A percentile compares a stretch with the other conserved stretches of the same genome.
These are phyloP conservation scores for Acanthochlamys bracteata DNA, from an alignment of 106 monocot genomes.

Conservation along the genomic window DNA sequence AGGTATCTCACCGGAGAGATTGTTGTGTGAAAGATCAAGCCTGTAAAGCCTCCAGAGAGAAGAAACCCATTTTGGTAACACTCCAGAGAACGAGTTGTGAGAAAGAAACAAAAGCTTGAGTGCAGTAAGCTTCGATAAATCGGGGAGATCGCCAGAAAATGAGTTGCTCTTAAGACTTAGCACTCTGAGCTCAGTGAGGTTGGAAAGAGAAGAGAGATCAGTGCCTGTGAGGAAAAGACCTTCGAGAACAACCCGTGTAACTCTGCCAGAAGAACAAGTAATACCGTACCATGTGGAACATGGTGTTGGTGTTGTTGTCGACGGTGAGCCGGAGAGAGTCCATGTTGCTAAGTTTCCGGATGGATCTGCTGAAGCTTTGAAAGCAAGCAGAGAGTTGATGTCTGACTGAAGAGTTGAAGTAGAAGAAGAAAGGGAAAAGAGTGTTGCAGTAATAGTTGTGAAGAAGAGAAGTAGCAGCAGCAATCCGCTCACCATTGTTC, in stretches of 20 bases:
- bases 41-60: slow-evolving; percentile 24
- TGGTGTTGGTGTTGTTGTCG: slow-evolving; percentile 4
- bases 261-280: slow-evolving; percentile 39
- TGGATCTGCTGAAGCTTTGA: slow-evolving; percentile 21
- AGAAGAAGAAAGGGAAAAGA: not conserved
- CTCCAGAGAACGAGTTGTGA: slow-evolving; percentile 58
- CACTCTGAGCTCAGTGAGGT: slow-evolving; percentile 43
- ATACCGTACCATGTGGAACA: slow-evolving; percentile 64
- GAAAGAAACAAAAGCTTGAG: slow-evolving; percentile 77
- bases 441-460: not conserved
- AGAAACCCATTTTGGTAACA: slow-evolving; percentile 24
- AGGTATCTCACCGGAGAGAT: slow-evolving; percentile 22
- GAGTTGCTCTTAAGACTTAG: slow-evolving; percentile 70
- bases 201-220: slow-evolving; percentile 12
- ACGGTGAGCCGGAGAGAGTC: slow-evolving; percentile 20
- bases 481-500: too few species aligned
- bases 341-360: slow-evolving; percentile 27
- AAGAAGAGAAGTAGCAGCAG: not conserved
- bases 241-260: slow-evolving; percentile 64
- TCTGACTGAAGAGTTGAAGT: slow-evolving; percentile 16
- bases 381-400: slow-evolving; percentile 23
- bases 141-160: slow-evolving; percentile 40
- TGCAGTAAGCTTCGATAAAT: slow-evolving; percentile 32
- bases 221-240: slow-evolving; percentile 34
- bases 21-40: slow-evolving; percentile 31